Conservation (phyloP, 768 basidiomycete species). For the Leccinum rimulosum region DNA sequence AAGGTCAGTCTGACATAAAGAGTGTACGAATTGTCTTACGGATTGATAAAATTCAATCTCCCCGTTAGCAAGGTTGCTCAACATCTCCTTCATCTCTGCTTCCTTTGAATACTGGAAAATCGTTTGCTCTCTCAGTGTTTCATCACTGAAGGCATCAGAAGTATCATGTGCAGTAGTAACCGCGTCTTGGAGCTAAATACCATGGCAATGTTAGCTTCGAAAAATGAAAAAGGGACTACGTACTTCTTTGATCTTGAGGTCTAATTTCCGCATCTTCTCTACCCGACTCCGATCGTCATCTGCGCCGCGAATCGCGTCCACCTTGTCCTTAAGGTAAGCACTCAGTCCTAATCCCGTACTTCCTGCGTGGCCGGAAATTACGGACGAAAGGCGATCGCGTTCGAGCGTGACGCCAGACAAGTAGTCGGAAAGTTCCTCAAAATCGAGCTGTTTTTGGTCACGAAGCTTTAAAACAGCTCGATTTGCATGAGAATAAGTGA, state of each 20-base stretch:
- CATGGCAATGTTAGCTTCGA: neutral
- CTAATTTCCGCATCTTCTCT: constrained; percentile 91
- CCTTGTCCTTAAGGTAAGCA: constrained; percentile 88
- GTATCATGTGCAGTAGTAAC: constrained; percentile 95
- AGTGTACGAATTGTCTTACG: constrained; percentile 38
- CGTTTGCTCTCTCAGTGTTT: constrained; percentile 87
- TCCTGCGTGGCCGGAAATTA: constrained; percentile 86
- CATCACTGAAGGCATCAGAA: constrained; percentile 93
- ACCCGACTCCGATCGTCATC: constrained; percentile 93
- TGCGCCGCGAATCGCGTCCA: constrained; percentile 87
- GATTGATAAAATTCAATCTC: constrained; percentile 94
- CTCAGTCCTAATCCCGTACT: constrained; percentile 81
- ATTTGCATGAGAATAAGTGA: constrained; percentile 93
- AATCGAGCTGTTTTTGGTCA: constrained; percentile 98
- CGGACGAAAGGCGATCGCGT: constrained; percentile 86
- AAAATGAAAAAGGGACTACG: constrained; percentile 1
- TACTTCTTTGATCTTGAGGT: constrained; percentile 94
- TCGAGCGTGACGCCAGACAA: constrained; percentile 90
- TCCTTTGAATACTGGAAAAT: constrained; percentile 90
- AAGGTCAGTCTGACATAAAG: constrained; percentile 6
- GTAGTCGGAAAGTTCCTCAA: constrained; percentile 95
- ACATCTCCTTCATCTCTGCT: constrained; percentile 95
- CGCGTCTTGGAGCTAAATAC: constrained; percentile 84
- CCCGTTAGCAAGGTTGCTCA: constrained; percentile 86
- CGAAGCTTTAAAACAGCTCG: constrained; percentile 92